A percentile compares a stretch with the other conserved stretches of the same genome.
Conservation (phyloP, 176 grass and related monocot species). For the Carex myosuroides region DNA sequence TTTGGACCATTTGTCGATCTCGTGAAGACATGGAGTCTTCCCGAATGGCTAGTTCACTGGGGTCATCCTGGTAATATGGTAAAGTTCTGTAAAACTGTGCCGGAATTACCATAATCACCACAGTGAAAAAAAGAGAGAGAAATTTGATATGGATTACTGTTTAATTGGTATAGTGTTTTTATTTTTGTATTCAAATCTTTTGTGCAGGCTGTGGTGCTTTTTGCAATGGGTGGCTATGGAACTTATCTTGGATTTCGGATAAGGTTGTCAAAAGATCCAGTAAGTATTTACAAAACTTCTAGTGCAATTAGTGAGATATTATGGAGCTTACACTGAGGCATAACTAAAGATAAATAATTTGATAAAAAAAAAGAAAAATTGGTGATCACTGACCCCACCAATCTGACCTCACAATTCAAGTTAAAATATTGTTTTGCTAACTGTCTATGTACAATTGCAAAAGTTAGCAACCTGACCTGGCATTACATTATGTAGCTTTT, state of each 20-base stretch:
- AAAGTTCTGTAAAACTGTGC: neutral
- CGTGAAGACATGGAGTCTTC: slow-evolving; percentile 60
- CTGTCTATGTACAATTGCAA: neutral
- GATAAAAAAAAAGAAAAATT: neutral
- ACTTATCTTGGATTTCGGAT: slow-evolving; percentile 83
- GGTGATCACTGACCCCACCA: neutral
- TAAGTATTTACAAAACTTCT: slow-evolving; percentile 28
- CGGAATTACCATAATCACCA: neutral
- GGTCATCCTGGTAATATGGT: slow-evolving; percentile 96
- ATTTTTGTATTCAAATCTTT: neutral
- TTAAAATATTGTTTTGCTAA: neutral
- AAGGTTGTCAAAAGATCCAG: slow-evolving; percentile 69
- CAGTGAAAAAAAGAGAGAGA: neutral
- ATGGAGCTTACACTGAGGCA: neutral
- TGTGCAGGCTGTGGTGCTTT: slow-evolving; percentile 79
- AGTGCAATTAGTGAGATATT: neutral
- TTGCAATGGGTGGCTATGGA: slow-evolving; percentile 91
- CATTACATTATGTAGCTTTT: neutral
- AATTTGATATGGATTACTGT: neutral
- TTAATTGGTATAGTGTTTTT: neutral
- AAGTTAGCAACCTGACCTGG: no score
- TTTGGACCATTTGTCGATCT: slow-evolving; percentile 81
- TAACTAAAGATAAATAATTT: neutral
- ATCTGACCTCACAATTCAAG: neutral
- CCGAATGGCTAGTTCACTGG: slow-evolving; percentile 93